Percentiles rank a stretch among this genome's conserved stretches.
Evolutionary conservation across 2,329 filamentous ascomycete genomes (phyloP).

Genomic region (Neofusicoccum parvum): DNA sequence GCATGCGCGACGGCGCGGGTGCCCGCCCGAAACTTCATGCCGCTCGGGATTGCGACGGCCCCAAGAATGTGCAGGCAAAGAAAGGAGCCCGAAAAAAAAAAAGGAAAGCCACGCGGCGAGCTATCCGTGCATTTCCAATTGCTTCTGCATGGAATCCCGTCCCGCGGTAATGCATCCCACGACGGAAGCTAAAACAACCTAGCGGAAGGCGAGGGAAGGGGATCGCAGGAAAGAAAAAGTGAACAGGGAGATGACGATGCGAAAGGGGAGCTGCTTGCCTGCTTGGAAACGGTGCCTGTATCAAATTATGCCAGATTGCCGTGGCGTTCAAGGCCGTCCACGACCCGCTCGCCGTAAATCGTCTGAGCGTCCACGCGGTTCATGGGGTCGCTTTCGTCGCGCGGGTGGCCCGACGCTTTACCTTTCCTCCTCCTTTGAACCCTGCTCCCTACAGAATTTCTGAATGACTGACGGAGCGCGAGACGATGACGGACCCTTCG

Average conservation of each 20-base stretch:
- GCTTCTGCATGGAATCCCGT: no score
- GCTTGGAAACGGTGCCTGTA: not conserved
- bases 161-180: no score
- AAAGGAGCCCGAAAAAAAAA: not conserved
- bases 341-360: not conserved
- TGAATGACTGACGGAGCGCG: no score
- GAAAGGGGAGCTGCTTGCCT: not conserved
- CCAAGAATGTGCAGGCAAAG: not conserved
- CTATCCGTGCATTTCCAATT: not conserved
- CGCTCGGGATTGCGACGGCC: not conserved
- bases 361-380: slow-evolving; percentile 5
- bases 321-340: not conserved
- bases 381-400: not conserved
- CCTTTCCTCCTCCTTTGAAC: not conserved
- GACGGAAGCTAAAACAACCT: not conserved
- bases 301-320: slow-evolving; percentile 1
- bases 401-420: not conserved
- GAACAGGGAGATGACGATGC: not conserved
- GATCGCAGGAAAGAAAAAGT: not conserved
- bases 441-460: no score
- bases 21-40: not conserved
- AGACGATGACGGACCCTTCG: not conserved
- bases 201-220: not conserved
- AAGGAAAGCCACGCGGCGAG: not conserved
- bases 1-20: no score